A percentile compares a stretch with the other conserved stretches of the same genome.
phyloP scores from a whole-genome alignment of 257 asterid genomes.

The Solanum bukasovii region DNA sequence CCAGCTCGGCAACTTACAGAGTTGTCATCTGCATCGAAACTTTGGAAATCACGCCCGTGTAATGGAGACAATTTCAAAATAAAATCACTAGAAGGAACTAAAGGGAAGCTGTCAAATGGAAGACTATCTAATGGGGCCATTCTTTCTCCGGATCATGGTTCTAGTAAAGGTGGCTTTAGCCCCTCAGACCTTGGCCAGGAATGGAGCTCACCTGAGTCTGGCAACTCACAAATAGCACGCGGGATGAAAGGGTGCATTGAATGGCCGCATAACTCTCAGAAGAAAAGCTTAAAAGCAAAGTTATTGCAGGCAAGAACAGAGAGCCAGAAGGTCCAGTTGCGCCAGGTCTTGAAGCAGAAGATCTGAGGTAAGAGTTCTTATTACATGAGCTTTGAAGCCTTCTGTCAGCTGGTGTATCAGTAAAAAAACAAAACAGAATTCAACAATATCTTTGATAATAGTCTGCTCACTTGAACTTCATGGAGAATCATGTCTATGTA shows the following conservation, averaged over 20 bases:
- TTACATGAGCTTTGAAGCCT: neutral
- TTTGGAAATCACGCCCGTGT: slow-evolving; percentile 36
- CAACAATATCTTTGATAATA: neutral
- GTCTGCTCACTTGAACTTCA: neutral
- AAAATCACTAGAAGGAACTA: neutral
- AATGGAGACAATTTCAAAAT: neutral
- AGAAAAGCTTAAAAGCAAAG: slow-evolving; percentile 60
- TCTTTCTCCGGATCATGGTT: slow-evolving; percentile 35
- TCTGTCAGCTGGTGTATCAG: neutral
- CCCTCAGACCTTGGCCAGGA: slow-evolving; percentile 48
- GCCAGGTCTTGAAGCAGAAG: slow-evolving; percentile 91
- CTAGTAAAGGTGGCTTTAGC: slow-evolving; percentile 33
- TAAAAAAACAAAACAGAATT: neutral
- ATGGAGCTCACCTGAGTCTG: slow-evolving; percentile 63
- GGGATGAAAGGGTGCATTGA: slow-evolving; percentile 89
- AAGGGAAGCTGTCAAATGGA: slow-evolving; percentile 35
- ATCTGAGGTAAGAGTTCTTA: slow-evolving; percentile 16
- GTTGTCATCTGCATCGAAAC: slow-evolving; percentile 38
- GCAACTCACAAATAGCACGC: slow-evolving; percentile 46
- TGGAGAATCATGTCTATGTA: neutral
- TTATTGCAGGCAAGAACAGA: slow-evolving; percentile 78
- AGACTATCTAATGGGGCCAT: slow-evolving; percentile 24
- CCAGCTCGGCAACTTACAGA: slow-evolving; percentile 29
- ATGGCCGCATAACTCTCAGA: slow-evolving; percentile 63
- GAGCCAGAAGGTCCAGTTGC: slow-evolving; percentile 74